Evolutionary conservation across 1,284 basidiomycete genomes (phyloP).

Genomic region (Uromyces viciae-fabae): DNA sequence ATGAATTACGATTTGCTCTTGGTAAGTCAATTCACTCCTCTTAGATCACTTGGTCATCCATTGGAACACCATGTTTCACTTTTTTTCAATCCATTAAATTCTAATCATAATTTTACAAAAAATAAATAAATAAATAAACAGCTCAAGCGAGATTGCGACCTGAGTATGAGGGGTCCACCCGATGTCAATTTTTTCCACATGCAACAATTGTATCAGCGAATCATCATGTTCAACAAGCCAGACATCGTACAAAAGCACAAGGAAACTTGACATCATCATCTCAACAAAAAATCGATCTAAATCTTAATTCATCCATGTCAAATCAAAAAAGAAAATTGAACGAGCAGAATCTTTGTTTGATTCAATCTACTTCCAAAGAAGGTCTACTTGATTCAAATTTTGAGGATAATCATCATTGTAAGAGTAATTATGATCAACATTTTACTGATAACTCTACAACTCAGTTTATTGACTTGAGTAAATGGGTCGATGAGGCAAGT

Average conservation of each 20-base stretch:
- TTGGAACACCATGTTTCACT: neutral
- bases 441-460: conserved; percentile 60
- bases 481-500: conserved; percentile 65
- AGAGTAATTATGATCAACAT: neutral
- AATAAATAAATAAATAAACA: neutral
- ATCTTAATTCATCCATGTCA: neutral
- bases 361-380: neutral
- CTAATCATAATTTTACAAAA: neutral
- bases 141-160: conserved; percentile 22
- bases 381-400: neutral
- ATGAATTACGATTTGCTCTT: conserved; percentile 34
- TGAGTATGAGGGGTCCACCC: conserved; percentile 8
- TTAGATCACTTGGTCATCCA: neutral
- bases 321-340: neutral
- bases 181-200: conserved; percentile 17
- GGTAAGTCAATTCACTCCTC: conserved; percentile 3
- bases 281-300: neutral
- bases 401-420: neutral
- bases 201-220: neutral
- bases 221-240: neutral
- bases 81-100: neutral
- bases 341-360: neutral
- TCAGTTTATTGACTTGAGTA: conserved; percentile 62
- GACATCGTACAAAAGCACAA: no score
- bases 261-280: neutral